Base-by-base conservation (phyloP, 2,329 filamentous ascomycete species). In the Calonectria pteridis region DNA sequence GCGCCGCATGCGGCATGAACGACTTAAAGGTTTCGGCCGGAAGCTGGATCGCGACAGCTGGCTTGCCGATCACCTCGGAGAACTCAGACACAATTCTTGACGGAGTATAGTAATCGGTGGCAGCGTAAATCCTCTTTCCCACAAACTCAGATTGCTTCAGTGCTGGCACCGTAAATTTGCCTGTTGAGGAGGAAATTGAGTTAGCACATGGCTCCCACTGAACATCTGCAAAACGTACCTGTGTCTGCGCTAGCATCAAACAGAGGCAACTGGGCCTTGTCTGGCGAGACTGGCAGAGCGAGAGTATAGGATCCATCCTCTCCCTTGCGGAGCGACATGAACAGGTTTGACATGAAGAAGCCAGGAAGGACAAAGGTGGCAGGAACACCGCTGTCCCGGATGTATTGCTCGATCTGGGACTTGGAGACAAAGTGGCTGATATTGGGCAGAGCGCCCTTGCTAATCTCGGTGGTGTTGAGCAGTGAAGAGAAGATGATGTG, bases 291-390 rank as follows among this genome's bases (percentile, higher is more conserved):
- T 5, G 83, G 84, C 16, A 82, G 73, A 1, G 77, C 62, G 23
- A 84, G 71, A 1, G 74, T 72, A 65, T 80, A 84, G 72, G 80
- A 69, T 26, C 80, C 79, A 35, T 84, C 81, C 0, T 80, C 78
- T 2, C 76, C 75, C 75, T 82, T 83, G 26, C 76, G 75, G 10
- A 84, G 78, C 29, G 79, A 77, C 75, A 82, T 84, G 75, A 87
- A 87, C 20, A 82, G 86, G 73, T 91, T 91, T 71, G 88, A 85
- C 87, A 92, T 91, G 77, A 91, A 93, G 49, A 83, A 85, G 0
- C 86, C 91, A 0, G 89, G 87, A 2, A 87, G 82, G 71, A 89
- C 87, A 79, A 91, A 91, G 0, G 89, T 87, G 16, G 84, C 85
- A 0, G 87, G 86, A 2, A 92, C 81, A 0, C 85, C 86, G 3